These are phyloP conservation scores for Harringtonia lauricola DNA, from an alignment of 2,329 filamentous ascomycete species.

Conservation along the genomic window DNA sequence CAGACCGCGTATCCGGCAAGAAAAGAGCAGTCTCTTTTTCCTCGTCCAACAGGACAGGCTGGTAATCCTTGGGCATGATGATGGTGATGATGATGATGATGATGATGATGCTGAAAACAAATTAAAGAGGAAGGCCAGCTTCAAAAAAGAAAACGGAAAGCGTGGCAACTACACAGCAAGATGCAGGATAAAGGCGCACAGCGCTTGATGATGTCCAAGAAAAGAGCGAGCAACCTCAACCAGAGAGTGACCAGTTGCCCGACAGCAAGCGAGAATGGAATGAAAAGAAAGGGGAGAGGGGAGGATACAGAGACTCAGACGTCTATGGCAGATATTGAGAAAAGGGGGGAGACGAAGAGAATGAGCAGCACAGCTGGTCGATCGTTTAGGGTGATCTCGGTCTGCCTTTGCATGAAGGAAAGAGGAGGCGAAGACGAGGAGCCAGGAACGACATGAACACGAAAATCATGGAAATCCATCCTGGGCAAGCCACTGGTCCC, in stretches of 20 bases:
- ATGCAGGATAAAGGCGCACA: not conserved
- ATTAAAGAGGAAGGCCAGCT: slow-evolving; percentile 3
- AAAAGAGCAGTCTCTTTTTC: slow-evolving; percentile 15
- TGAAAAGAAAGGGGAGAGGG: not conserved
- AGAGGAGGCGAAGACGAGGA: not conserved
- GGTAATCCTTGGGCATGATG: slow-evolving; percentile 23
- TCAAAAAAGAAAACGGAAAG: not conserved
- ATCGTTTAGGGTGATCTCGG: no score
- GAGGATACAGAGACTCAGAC: not conserved
- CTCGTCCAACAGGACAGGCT: slow-evolving; percentile 24
- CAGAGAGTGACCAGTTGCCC: not conserved
- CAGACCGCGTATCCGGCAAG: slow-evolving; percentile 3
- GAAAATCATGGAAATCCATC: not conserved
- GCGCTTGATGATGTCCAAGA: not conserved
- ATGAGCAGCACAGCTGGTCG: no score
- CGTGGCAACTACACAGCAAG: not conserved
- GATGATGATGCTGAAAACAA: slow-evolving; percentile 6
- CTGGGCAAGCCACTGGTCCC: not conserved
- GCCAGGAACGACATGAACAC: not conserved
- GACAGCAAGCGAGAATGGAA: not conserved
- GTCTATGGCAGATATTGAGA: not conserved
- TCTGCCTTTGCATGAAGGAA: not conserved
- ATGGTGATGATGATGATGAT: not conserved
- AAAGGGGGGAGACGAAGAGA: no score
- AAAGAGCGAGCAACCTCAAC: not conserved